These are phyloP conservation scores for Candida koratica DNA, from an alignment of 805 yeast species.

Conservation along the genomic window DNA sequence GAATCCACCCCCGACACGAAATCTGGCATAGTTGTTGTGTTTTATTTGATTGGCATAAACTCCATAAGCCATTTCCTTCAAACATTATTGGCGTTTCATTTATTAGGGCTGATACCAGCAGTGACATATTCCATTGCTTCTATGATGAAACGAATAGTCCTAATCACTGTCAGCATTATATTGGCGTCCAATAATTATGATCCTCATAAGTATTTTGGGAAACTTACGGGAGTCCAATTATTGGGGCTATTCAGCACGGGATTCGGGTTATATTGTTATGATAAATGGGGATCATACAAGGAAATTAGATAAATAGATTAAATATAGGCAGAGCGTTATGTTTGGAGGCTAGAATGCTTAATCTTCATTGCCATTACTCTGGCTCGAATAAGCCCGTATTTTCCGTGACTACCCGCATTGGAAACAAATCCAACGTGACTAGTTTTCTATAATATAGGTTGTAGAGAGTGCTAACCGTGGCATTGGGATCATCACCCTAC, in stretches of 20 bases:
- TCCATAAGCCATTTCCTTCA: conserved; percentile 78
- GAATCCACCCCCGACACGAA: conserved; percentile 16
- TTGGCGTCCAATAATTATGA: conserved; percentile 44
- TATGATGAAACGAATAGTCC: conserved; percentile 82
- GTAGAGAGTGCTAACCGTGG: conserved; percentile 47
- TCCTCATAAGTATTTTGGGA: conserved; percentile 24
- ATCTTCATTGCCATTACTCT: conserved; percentile 18
- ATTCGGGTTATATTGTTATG: conserved; percentile 58
- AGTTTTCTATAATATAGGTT: conserved; percentile 46
- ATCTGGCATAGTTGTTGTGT: conserved; percentile 32
- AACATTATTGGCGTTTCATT: conserved; percentile 74
- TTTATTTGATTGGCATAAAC: conserved; percentile 54
- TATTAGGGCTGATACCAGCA: conserved; percentile 77
- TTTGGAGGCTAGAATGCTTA: conserved; percentile 45
- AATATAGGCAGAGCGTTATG: conserved; percentile 14
- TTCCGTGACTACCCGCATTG: conserved; percentile 37
- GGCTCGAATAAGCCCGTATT: conserved; percentile 35
- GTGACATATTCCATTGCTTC: conserved; percentile 84
- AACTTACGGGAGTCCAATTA: conserved; percentile 43
- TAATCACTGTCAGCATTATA: conserved; percentile 70
- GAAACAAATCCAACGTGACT: conserved; percentile 16
- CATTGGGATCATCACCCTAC: conserved; percentile 41
- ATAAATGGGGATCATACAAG: conserved; percentile 54
- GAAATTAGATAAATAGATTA: conserved; percentile 1
- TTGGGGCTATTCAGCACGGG: conserved; percentile 50